Conservation (phyloP, 495 filamentous ascomycete species). For the Daldinia concentrica region DNA sequence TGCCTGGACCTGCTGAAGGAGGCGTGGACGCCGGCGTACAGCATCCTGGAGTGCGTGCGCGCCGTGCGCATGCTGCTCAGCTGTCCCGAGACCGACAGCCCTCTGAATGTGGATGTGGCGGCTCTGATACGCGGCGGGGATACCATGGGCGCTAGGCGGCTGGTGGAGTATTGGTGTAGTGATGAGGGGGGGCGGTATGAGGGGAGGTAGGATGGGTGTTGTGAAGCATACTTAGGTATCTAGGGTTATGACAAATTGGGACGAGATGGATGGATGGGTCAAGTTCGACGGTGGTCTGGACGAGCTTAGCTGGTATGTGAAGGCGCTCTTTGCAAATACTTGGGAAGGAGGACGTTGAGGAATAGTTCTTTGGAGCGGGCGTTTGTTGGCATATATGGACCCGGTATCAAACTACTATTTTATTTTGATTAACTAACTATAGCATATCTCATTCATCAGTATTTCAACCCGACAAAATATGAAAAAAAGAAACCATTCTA, state of each 20-base stretch:
- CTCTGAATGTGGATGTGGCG: slow-evolving; percentile 90
- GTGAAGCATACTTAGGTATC: too few species aligned
- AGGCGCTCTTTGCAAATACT: not conserved
- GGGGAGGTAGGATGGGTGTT: slow-evolving; percentile 43
- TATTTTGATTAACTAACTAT: not conserved
- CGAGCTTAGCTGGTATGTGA: not conserved
- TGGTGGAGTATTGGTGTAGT: slow-evolving; percentile 82
- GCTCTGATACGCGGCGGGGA: slow-evolving; percentile 80
- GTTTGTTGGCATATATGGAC: not conserved
- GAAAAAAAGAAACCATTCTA: slow-evolving; percentile 6
- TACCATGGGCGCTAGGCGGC: slow-evolving; percentile 73
- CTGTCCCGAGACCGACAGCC: slow-evolving; percentile 80
- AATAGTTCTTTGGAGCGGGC: slow-evolving; percentile 1
- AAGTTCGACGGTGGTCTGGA: not conserved
- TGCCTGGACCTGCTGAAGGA: slow-evolving; percentile 88
- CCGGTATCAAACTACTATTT: not conserved
- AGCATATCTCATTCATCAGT: not conserved
- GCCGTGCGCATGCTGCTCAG: slow-evolving; percentile 80
- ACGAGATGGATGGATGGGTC: not conserved
- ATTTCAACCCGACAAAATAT: not conserved
- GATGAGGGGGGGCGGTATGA: slow-evolving; percentile 61
- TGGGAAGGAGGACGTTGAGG: not conserved
- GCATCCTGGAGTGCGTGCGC: slow-evolving; percentile 77
- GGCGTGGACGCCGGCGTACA: slow-evolving; percentile 86
- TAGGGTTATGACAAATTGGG: not conserved